Conservation (phyloP, 1,139 yeast species). For the Saccharomycopsis hybrid region DNA sequence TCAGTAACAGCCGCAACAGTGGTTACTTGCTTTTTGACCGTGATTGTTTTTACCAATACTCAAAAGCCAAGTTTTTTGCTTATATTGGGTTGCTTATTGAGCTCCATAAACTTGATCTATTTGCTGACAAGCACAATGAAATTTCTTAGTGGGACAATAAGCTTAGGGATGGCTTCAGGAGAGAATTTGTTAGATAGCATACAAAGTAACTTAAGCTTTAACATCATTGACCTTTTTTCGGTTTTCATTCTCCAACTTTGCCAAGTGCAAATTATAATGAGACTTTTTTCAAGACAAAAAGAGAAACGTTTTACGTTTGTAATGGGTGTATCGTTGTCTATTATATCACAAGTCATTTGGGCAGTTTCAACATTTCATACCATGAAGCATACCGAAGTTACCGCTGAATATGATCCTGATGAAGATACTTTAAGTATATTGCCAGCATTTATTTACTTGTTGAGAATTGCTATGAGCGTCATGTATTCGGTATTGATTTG, state of each 20-base stretch:
- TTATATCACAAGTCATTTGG: conserved; percentile 64
- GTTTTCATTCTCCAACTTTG: conserved; percentile 59
- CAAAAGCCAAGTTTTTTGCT: conserved; percentile 46
- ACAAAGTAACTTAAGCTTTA: conserved; percentile 43
- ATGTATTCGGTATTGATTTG: conserved; percentile 64
- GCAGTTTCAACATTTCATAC: conserved; percentile 52
- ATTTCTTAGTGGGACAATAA: conserved; percentile 43
- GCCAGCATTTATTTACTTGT: conserved; percentile 74
- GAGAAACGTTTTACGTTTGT: conserved; percentile 64
- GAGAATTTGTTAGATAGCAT: conserved; percentile 42
- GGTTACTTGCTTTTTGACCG: conserved; percentile 55
- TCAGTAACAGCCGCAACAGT: conserved; percentile 61
- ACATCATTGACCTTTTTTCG: conserved; percentile 56
- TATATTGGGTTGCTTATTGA: conserved; percentile 40
- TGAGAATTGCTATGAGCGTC: conserved; percentile 68
- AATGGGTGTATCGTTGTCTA: conserved; percentile 51
- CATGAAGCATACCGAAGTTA: background rate
- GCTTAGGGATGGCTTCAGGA: conserved; percentile 50
- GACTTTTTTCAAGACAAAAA: conserved; percentile 61
- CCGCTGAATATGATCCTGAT: conserved; percentile 21
- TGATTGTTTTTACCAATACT: conserved; percentile 57
- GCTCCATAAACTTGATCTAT: conserved; percentile 48
- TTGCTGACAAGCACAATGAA: conserved; percentile 44
- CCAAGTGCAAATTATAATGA: conserved; percentile 71
- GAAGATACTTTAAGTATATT: conserved; percentile 51